Base-by-base conservation (phyloP, 345 rosid species). In the Lepidium didymum region DNA sequence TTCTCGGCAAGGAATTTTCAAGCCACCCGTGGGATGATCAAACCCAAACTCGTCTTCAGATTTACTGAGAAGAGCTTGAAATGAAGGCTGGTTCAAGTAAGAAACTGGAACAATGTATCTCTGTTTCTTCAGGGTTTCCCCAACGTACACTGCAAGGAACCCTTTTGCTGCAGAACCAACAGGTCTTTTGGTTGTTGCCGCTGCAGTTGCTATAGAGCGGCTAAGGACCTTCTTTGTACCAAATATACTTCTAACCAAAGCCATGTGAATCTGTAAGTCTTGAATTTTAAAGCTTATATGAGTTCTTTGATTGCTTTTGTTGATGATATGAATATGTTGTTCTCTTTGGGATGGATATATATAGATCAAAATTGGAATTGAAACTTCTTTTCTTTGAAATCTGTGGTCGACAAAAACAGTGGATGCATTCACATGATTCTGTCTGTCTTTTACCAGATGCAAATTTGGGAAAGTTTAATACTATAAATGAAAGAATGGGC, bases 71-170 rank as follows among this genome's bases (percentile, higher is more conserved):
- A 29, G 7, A 29, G 33, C 33, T 29, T 29, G 33, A 29, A 29
- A 29, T 29, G 33, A 29, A 29, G 33, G 33, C 33, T 29, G 33
- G 33, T 29, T 29, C 33, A 71, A 51, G 73, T 62, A 82, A 1
- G 83, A 80, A 3, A 82, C 34, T 0, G 86, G 85, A 38, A 82
- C 80, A 23, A 77, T 9, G 33, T 69, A 79, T 64, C 82, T 75
- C 47, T 50, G 56, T 64, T 64, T 77, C 76, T 52, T 69, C 14
- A 74, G 59, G 13, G 3, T 43, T 42, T 82, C 83, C 29, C 81
- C 81, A 0, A 85, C 83, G 64, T 85, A 82, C 7, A 85, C 78
- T 1, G 82, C 78, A 21, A 79, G 62, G 38, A 77, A 80, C 12
- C 85, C 82, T 58, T 63, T 56, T 5, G 68, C 61, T 1, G 44